phyloP scores from a whole-genome alignment of 495 filamentous ascomycete species.

The Letharia lupina region DNA sequence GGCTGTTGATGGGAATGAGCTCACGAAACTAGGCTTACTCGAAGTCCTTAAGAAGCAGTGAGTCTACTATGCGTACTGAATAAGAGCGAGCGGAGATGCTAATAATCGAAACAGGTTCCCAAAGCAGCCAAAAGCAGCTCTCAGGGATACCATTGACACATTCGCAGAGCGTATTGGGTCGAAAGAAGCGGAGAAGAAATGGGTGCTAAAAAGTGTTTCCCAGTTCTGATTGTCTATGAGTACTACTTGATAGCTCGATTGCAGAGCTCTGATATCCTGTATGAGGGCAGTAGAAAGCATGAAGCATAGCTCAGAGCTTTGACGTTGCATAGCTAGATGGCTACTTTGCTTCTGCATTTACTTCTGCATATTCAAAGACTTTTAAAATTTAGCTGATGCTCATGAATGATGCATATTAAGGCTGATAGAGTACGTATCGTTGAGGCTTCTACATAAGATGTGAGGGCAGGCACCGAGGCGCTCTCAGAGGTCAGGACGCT shows the following conservation, averaged over 20 bases:
- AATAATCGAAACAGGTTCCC: constrained; percentile 47
- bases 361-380: not conserved
- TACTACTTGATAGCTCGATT: not conserved
- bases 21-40: constrained; percentile 66
- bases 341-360: not conserved
- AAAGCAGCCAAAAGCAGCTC: constrained; percentile 57
- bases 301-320: not conserved
- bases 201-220: constrained; percentile 33
- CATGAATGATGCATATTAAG: not conserved
- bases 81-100: not conserved
- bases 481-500: too few relatives aligned
- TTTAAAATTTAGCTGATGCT: not conserved
- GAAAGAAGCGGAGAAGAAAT: constrained; percentile 56
- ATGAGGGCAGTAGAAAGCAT: not conserved
- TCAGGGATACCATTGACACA: constrained; percentile 63
- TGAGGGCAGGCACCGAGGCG: too few relatives aligned
- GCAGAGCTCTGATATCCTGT: not conserved
- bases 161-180: constrained; percentile 59
- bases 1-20: constrained; percentile 58
- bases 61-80: constrained; percentile 15
- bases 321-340: not conserved
- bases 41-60: constrained; percentile 65
- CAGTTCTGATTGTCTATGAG: not conserved
- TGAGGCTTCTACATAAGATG: too few relatives aligned
- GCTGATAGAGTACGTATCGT: too few relatives aligned